Base-by-base conservation (phyloP, 1,139 yeast genomes). In the Magnusiomyces paraingens region DNA sequence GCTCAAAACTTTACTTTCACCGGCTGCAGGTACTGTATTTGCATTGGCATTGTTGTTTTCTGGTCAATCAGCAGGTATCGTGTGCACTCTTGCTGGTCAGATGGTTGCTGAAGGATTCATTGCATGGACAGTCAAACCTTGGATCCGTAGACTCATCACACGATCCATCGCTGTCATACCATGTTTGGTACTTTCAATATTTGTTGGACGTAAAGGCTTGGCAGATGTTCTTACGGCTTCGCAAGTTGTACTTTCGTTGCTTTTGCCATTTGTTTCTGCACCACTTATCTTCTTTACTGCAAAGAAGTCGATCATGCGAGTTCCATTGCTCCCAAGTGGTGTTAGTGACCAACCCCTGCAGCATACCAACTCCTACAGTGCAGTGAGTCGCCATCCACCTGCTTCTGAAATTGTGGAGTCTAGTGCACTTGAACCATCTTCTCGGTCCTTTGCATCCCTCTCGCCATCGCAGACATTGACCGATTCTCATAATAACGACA, bases 201-300 rank as follows among this genome's bases (percentile, higher is more conserved):
- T 79, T 43, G 77, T 86, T 49, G 95, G 95, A 2, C 75, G 80
- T 62, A 70, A 71, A 51, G 95, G 94, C 0, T 71, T 87, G 43
- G 73, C 81, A 14, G 70, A 70, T 32, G 66, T 63, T 4, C 57
- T 63, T 22, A 93, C 93, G 64, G 83, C 84, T 11, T 83, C 93
- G 57, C 99, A 93, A 68, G 99, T 93, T 26, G 88, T 88, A 10
- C 75, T 93, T 45, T 85, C 96, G 2, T 69, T 93, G 58, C 77
- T 93, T 54, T 74, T 93, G 55, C 99, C 99, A 1, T 81, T 90
- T 58, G 95, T 90, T 2, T 82, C 91, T 29, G 96, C 96, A 0
- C 98, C 98, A 8, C 73, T 91, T 60, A 81, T 91, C 49, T 86
- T 83, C 69, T 91, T 91, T 70, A 90, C 97, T 0, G 80, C 89